Evolutionary conservation across 768 basidiomycete species (phyloP).

Genomic region (Pulveroboletus ravenelii): DNA sequence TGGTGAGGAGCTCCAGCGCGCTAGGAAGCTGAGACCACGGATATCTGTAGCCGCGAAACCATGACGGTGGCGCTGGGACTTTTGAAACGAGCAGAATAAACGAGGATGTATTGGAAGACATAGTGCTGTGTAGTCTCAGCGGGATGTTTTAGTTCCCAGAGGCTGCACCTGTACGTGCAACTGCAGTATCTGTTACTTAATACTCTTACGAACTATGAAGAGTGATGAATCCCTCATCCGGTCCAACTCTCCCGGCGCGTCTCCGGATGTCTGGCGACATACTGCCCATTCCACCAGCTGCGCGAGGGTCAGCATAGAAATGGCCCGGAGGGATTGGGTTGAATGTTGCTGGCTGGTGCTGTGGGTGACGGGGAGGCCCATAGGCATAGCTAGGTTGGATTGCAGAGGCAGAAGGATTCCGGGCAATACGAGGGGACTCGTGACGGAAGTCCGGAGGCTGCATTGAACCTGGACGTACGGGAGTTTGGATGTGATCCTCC

Average conservation of each 20-base stretch:
- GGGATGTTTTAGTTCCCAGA: not conserved
- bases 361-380: constrained; percentile 30
- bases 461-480: constrained; percentile 25
- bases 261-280: constrained; percentile 34
- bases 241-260: constrained; percentile 28
- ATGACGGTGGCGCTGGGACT: not conserved
- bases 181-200: not conserved
- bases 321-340: constrained; percentile 36
- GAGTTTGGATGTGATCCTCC: constrained; percentile 22
- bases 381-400: constrained; percentile 28
- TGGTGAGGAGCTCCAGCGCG: constrained; percentile 9
- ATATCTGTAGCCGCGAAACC: not conserved
- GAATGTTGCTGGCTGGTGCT: constrained; percentile 27
- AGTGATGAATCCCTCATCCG: constrained; percentile 32
- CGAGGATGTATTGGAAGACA: not conserved
- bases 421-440: constrained; percentile 31
- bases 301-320: constrained; percentile 36
- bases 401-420: constrained; percentile 28
- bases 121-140: not conserved
- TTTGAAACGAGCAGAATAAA: not conserved
- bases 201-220: constrained; percentile 23
- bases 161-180: not conserved
- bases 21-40: constrained; percentile 16
- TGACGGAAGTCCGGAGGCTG: constrained; percentile 32
- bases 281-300: constrained; percentile 31